Base-by-base conservation (phyloP, 1,284 basidiomycete species). In the Heterobasidion parviporum region DNA sequence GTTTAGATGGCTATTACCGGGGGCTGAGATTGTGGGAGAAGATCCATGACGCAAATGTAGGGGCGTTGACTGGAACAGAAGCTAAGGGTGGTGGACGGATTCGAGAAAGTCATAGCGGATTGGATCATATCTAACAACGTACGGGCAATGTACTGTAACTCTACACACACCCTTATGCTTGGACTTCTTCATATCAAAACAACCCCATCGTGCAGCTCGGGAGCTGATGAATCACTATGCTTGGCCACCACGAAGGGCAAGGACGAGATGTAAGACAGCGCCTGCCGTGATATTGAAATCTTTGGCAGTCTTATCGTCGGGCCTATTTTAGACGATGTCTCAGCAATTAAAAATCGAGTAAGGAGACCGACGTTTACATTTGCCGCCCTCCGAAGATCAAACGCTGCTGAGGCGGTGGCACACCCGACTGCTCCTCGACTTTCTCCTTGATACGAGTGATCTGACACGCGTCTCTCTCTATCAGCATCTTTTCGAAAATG, bases 391-490 rank as follows among this genome's bases (percentile, higher is more conserved):
- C 76, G 70, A 91, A 98, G 70, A 99, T 99, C 65, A 99, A 74
- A 58, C 97, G 85, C 71, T 99, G 97, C 72, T 99, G 97, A 44
- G 82, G 91, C 59, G 97, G 96, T 15, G 97, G 97, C 52, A 99
- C 97, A 65, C 96, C 97, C 45, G 95, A 96, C 74, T 99, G 97
- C 75, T 98, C 96, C 72, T 99, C 97, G 35, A 99, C 94, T 70
- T 93, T 91, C 79, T 98, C 95, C 77, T 99, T 99, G 75, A 99
- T 96, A 63, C 93, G 87, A 50, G 84, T 80, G 68, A 98, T 94
- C 95, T 97, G 63, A 26, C 5, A 26, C 26, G 26, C 26, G 26
- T 26, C 26, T 26, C 6, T 26, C 26, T 26, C 26, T 26, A 26
- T 6, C 5, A 26, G 26, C 4, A 26, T 26, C 26, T 26, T 26